Percentiles rank a stretch among this genome's conserved stretches.
Conservation (phyloP, 257 asterid genomes). For the Leonotis leonurus region DNA sequence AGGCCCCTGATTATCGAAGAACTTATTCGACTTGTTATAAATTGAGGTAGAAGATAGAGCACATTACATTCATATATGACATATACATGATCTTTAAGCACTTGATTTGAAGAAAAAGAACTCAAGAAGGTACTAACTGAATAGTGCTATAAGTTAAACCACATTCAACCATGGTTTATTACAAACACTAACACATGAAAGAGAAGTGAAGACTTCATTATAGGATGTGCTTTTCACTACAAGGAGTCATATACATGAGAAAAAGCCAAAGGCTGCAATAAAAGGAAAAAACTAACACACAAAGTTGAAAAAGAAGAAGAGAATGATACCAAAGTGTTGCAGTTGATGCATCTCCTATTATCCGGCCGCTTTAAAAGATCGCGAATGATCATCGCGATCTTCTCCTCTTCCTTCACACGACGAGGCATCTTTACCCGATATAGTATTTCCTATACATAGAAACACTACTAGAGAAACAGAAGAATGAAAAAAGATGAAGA, state of each 20-base stretch:
- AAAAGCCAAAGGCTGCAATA: neutral
- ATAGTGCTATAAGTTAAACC: neutral
- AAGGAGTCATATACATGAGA: too few species aligned
- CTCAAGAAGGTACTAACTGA: too few species aligned
- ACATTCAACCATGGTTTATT: neutral
- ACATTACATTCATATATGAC: neutral
- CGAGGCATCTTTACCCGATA: constrained; percentile 40
- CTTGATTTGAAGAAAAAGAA: too few species aligned
- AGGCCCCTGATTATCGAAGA: constrained; percentile 59
- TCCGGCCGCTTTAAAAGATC: constrained; percentile 67
- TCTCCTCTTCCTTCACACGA: constrained; percentile 58
- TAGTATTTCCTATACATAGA: too few species aligned
- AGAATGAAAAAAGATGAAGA: neutral
- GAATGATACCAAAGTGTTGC: constrained; percentile 61
- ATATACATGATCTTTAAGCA: neutral
- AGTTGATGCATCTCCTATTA: constrained; percentile 77
- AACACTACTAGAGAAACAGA: neutral
- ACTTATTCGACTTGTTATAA: neutral
- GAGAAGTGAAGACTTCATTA: neutral
- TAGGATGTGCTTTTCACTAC: too few species aligned
- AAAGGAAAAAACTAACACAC: neutral
- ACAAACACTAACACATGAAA: neutral
- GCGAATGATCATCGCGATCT: constrained; percentile 59
- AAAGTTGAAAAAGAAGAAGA: neutral
- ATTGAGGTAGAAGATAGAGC: neutral